Conservation (phyloP, 2,329 filamentous ascomycete genomes). For the Beauveria varroae region DNA sequence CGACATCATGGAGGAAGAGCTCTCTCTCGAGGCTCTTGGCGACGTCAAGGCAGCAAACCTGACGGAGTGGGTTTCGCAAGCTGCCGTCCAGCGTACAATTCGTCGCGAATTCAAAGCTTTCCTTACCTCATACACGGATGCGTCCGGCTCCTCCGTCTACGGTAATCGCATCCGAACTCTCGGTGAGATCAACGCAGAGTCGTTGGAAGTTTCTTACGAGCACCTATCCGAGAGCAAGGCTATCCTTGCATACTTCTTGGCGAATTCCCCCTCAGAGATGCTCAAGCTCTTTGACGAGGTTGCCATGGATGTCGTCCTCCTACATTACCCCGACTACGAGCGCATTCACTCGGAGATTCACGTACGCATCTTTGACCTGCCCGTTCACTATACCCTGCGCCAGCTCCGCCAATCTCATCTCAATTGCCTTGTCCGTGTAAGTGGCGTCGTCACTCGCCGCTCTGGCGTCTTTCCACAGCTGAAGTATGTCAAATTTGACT, state of each 20-base stretch:
- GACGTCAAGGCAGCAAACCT: slow-evolving; percentile 91
- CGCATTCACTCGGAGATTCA: slow-evolving; percentile 97
- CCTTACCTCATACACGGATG: slow-evolving; percentile 90
- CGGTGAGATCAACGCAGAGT: slow-evolving; percentile 95
- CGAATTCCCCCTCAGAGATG: slow-evolving; percentile 91
- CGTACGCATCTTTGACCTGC: slow-evolving; percentile 90
- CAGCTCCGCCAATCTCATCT: slow-evolving; percentile 92
- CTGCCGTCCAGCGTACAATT: slow-evolving; percentile 84
- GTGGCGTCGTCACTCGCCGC: slow-evolving; percentile 87
- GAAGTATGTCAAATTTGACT: slow-evolving; percentile 98
- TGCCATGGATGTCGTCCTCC: slow-evolving; percentile 89
- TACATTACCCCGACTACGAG: slow-evolving; percentile 96
- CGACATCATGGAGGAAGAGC: slow-evolving; percentile 92
- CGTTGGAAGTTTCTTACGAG: slow-evolving; percentile 91
- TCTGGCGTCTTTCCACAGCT: slow-evolving; percentile 95
- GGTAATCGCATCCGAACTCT: slow-evolving; percentile 88
- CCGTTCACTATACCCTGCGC: slow-evolving; percentile 88
- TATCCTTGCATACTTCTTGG: slow-evolving; percentile 89
- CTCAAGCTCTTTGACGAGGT: slow-evolving; percentile 95
- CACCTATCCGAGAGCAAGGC: slow-evolving; percentile 87
- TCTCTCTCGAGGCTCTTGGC: slow-evolving; percentile 81
- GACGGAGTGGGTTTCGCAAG: slow-evolving; percentile 90
- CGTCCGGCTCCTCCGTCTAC: slow-evolving; percentile 84
- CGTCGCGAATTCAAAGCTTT: slow-evolving; percentile 97
- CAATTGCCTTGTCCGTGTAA: slow-evolving; percentile 91